Conservation (phyloP, 2,329 filamentous ascomycete species). For the Rhynchosporium secalis region DNA sequence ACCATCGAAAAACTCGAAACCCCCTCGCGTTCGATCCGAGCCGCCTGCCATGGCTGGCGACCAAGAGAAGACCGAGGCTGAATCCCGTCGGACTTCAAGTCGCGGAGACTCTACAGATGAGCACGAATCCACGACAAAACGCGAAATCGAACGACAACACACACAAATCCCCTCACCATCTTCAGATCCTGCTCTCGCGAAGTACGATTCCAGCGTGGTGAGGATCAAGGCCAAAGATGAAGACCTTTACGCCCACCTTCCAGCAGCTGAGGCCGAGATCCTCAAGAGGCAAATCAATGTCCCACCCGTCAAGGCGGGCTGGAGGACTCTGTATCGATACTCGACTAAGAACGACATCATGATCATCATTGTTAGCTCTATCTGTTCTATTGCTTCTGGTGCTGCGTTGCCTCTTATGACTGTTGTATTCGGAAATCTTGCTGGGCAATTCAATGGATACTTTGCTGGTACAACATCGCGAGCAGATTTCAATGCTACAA, state of each 20-base stretch:
- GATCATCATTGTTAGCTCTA: slow-evolving; percentile 50
- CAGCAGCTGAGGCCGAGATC: slow-evolving; percentile 64
- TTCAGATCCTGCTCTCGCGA: slow-evolving; percentile 54
- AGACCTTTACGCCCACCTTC: slow-evolving; percentile 62
- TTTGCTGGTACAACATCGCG: slow-evolving; percentile 53
- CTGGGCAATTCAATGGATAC: slow-evolving; percentile 64
- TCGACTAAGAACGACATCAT: slow-evolving; percentile 52
- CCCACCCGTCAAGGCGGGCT: slow-evolving; percentile 63
- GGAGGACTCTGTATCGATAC: slow-evolving; percentile 59
- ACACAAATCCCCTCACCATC: slow-evolving; percentile 63
- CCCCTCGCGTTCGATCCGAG: background rate
- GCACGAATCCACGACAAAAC: slow-evolving; percentile 26
- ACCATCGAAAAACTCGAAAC: background rate
- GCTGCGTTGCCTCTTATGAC: slow-evolving; percentile 56
- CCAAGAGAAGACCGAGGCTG: slow-evolving; percentile 31
- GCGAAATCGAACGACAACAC: slow-evolving; percentile 42
- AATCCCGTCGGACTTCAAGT: slow-evolving; percentile 28
- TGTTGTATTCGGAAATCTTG: slow-evolving; percentile 74
- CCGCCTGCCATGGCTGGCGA: slow-evolving; percentile 38
- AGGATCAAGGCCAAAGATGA: slow-evolving; percentile 43
- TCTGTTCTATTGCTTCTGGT: slow-evolving; percentile 59
- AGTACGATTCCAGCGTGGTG: slow-evolving; percentile 39
- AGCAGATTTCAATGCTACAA: slow-evolving; percentile 57
- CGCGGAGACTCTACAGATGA: slow-evolving; percentile 24
- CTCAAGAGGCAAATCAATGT: slow-evolving; percentile 68